Conservation (phyloP, 768 basidiomycete genomes). For the Leucogyrophana mollusca region DNA sequence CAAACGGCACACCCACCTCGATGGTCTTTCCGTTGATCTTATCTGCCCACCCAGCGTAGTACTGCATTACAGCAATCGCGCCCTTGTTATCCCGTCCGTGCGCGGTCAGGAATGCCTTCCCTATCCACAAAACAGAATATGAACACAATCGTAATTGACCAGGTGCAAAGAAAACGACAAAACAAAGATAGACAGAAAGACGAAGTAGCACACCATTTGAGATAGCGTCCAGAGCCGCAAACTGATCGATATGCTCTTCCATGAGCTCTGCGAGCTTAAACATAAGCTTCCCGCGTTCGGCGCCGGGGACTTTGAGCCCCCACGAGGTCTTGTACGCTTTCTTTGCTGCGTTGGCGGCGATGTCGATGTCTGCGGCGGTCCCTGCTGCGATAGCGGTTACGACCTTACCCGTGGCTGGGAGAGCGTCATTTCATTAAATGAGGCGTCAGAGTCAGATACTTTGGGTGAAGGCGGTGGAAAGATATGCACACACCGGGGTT, state of each 20-base stretch:
- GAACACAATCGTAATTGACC: no score
- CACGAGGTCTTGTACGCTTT: constrained; percentile 56
- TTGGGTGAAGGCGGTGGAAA: constrained; percentile 15
- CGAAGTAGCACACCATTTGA: constrained; percentile 50
- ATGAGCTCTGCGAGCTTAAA: constrained; percentile 63
- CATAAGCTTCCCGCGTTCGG: constrained; percentile 51
- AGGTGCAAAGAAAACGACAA: not conserved
- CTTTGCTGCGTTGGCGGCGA: constrained; percentile 62
- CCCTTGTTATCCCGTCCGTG: constrained; percentile 12
- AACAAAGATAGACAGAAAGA: not conserved
- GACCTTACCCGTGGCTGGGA: constrained; percentile 58
- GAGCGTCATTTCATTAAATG: not conserved
- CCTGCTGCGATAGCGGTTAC: constrained; percentile 56
- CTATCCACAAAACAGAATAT: not conserved
- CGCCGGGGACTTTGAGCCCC: constrained; percentile 57
- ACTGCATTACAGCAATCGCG: constrained; percentile 39
- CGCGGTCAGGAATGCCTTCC: constrained; percentile 7
- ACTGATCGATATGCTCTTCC: constrained; percentile 53
- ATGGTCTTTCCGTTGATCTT: constrained; percentile 52
- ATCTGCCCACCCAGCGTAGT: constrained; percentile 65
- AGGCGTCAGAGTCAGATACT: not conserved
- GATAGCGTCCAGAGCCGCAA: constrained; percentile 67
- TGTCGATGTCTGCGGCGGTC: constrained; percentile 63
- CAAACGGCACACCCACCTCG: constrained; percentile 27
- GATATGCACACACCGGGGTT: constrained; percentile 47